phyloP scores from a whole-genome alignment of 371 early-diverging fungal genomes.

The Haplosporangium sp. region DNA sequence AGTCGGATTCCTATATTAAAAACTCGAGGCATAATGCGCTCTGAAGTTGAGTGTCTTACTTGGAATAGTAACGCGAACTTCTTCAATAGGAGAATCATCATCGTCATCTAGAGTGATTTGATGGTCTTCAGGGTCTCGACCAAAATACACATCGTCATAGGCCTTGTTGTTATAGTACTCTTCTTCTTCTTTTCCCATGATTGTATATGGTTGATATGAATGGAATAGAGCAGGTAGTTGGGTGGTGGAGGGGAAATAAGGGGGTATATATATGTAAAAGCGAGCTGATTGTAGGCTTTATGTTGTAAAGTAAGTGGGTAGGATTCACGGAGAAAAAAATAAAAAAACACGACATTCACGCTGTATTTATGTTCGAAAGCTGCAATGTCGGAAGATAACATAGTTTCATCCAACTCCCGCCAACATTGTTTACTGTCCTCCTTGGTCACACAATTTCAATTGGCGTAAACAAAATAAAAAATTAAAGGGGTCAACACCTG shows the following conservation, averaged over 20 bases:
- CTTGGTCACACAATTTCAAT: too few relatives aligned
- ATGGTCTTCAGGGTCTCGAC: constrained; percentile 53
- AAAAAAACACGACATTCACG: background rate
- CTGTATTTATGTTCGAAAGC: background rate
- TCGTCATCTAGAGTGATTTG: constrained; percentile 64
- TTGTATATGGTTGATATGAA: background rate
- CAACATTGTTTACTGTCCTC: too few relatives aligned
- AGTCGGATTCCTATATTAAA: background rate
- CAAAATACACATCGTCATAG: constrained; percentile 57
- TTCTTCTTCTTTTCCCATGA: background rate
- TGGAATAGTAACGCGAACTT: constrained; percentile 73
- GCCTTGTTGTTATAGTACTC: constrained; percentile 25
- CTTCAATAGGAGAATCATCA: constrained; percentile 80
- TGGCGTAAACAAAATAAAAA: background rate
- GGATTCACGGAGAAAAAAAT: background rate
- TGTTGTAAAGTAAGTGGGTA: background rate
- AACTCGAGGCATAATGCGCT: constrained; percentile 54
- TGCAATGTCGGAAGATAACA: constrained; percentile 3
- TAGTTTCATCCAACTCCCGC: background rate
- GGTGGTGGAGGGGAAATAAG: background rate
- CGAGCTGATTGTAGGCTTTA: too few relatives aligned
- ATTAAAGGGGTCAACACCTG: background rate
- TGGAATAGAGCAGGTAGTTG: background rate
- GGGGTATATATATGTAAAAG: background rate
- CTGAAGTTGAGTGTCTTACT: constrained; percentile 59